Evolutionary conservation across 768 basidiomycete genomes (phyloP), one percentile per base, ranked within the genome.

Genomic region (Tylopilus sp.): DNA sequence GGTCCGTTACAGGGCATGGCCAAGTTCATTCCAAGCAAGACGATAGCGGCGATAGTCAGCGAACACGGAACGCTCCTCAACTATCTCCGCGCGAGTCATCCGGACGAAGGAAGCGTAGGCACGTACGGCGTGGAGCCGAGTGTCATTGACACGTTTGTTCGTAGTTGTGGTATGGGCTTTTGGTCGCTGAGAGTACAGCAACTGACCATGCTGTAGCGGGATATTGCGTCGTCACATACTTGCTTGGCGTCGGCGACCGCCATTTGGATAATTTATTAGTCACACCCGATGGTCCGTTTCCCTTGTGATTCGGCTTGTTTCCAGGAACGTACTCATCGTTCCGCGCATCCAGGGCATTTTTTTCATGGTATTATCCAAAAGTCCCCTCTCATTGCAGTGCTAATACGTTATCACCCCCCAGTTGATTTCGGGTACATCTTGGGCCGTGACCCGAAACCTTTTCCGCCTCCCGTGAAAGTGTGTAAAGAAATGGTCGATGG

Each of bases 401-500:
- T 67, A 19, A 72, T 48, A 9, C 49, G 16, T n/a, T 26, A 26
- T 44, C 25, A 34, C 45, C 17, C 22, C 19, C 0, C 65, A 96
- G 97, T 98, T 56, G 97, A 98, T 67, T 99, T 98, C 64, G 96
- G 97, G 3, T 99, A 98, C 71, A 98, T 98, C 62, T 80, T 98
- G 14, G 97, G 97, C 3, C 86, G 94, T 3, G 97, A 98, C 66
- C 97, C 97, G 0, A 98, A 99, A 64, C 92, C 94, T 0, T 96
- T 95, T 66, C 95, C 97, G 3, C 97, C 97, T 7, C 91, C 94
- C 13, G 95, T 98, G 59, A 99, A 99, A 69, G 90, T 99, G 36
- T 98, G 95, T 72, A 95, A 96, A 65, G 97, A 98, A 67, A 99
- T 98, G 97, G 92, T 98, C 0, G 97, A 99, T 67, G 96, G 91